Conservation (phyloP, 257 asterid genomes). For the Henckelia pumila region DNA sequence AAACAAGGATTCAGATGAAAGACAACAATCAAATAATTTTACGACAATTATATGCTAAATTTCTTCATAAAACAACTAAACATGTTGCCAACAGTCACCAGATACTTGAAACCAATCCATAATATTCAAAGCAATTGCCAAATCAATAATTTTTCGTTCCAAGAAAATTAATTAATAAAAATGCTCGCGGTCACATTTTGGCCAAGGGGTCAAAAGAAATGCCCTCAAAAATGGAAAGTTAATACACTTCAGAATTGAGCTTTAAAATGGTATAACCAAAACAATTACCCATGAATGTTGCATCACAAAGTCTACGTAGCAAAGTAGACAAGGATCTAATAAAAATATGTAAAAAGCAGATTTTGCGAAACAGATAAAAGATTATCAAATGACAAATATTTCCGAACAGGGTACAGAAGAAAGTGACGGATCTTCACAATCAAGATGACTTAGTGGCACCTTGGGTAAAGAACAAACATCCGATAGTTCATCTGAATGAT, state of each 20-base stretch:
- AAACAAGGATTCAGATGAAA: not conserved
- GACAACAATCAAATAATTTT: not conserved
- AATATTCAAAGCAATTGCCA: constrained; percentile 3
- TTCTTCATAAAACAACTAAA: constrained; percentile 10
- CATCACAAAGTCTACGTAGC: not conserved
- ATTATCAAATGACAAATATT: not conserved
- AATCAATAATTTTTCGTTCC: not conserved
- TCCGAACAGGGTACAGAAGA: not conserved
- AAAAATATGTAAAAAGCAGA: not conserved
- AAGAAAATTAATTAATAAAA: constrained; percentile 3
- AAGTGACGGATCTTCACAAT: not conserved
- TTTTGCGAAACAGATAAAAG: not conserved
- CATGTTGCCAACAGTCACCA: constrained; percentile 4
- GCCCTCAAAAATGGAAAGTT: not conserved
- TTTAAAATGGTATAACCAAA: constrained; percentile 11
- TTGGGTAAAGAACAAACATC: not conserved
- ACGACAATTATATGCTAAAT: constrained; percentile 14
- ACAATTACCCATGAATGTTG: constrained; percentile 16
- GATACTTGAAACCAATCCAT: constrained; percentile 7
- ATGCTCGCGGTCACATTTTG: not conserved
- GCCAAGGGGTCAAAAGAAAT: constrained; percentile 3
- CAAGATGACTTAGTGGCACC: constrained; percentile 9
- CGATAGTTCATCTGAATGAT: not conserved
- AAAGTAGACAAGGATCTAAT: not conserved
- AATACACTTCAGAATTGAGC: constrained; percentile 12